Evolutionary conservation across 1,284 basidiomycete species (phyloP).

Genomic region (Lignosus rhinocerotis): DNA sequence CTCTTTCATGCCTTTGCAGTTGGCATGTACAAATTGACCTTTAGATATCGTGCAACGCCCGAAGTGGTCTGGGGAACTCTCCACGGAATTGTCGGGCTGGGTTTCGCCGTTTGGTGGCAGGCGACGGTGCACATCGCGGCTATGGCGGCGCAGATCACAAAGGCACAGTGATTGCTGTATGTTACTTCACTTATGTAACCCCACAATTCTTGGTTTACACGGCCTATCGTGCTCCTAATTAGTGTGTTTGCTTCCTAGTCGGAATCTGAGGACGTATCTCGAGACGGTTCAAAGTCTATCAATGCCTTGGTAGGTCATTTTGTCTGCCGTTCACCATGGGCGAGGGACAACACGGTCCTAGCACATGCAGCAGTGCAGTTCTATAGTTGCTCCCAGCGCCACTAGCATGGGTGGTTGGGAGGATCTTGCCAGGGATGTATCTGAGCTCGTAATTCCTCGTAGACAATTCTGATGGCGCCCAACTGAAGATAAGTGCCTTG

Average conservation of each 20-base stretch:
- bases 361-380: too few relatives aligned
- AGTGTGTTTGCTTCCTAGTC: not conserved
- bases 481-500: too few relatives aligned
- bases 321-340: too few relatives aligned
- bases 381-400: too few relatives aligned
- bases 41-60: constrained; percentile 61
- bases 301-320: too few relatives aligned
- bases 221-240: not conserved
- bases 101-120: constrained; percentile 77
- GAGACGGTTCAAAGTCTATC: too few relatives aligned
- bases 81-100: constrained; percentile 67
- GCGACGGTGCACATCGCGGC: constrained; percentile 55
- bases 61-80: constrained; percentile 67
- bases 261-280: too few relatives aligned
- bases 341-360: too few relatives aligned
- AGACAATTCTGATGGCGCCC: too few relatives aligned
- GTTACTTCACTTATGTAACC: not conserved
- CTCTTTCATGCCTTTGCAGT: not conserved
- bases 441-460: too few relatives aligned
- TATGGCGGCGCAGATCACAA: constrained; percentile 35
- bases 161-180: constrained; percentile 21
- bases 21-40: not conserved
- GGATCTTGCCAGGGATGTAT: too few relatives aligned
- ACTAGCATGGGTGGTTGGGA: too few relatives aligned
- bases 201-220: not conserved